Conservation (phyloP, 208 protist species). For the Trichomonas vaginalis region DNA sequence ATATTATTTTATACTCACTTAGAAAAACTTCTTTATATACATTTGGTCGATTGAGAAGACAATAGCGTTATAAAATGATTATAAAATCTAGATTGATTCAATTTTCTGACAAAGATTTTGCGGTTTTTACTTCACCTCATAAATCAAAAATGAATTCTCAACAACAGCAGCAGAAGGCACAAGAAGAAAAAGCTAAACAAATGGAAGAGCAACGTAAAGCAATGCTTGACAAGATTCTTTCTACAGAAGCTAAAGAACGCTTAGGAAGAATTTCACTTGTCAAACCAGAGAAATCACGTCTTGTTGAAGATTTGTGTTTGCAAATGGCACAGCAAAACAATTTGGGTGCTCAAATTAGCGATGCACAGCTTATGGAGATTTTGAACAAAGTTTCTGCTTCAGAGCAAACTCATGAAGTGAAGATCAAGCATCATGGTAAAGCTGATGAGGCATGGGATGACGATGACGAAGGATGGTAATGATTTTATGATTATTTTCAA, state of each 20-base stretch:
- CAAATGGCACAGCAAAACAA: neutral
- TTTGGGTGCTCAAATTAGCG: neutral
- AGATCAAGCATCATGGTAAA: neutral
- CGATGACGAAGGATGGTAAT: conserved; percentile 3
- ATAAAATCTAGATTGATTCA: too few species aligned
- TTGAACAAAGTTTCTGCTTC: neutral
- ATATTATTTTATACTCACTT: too few species aligned
- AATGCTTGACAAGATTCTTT: neutral
- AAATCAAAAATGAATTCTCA: neutral
- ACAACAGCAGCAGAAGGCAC: neutral
- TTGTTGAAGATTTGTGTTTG: neutral
- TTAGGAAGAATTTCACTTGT: neutral
- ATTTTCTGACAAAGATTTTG: too few species aligned
- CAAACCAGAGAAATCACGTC: neutral
- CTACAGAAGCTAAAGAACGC: neutral
- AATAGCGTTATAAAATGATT: too few species aligned
- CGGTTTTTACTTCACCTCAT: too few species aligned
- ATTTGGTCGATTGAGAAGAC: too few species aligned
- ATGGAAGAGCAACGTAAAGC: neutral
- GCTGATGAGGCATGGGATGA: neutral
- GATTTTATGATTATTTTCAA: too few species aligned
- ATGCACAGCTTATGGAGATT: neutral
- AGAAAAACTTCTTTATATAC: too few species aligned
- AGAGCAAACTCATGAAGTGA: neutral
- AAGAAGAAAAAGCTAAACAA: neutral